These are phyloP conservation scores for Pichia nanzhaoensis DNA, from an alignment of 805 yeast genomes.

Conservation along the genomic window DNA sequence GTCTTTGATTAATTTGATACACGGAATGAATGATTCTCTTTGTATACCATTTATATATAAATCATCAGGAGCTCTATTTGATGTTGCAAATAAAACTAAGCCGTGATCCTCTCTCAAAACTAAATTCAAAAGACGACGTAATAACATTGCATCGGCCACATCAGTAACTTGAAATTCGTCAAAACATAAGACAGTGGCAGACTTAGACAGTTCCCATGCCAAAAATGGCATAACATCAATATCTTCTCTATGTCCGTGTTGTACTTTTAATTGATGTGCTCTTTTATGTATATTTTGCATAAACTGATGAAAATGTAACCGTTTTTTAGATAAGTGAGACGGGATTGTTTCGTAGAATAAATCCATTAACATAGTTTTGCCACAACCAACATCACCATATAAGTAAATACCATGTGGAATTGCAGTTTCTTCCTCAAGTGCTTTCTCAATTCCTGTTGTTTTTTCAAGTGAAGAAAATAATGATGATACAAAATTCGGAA, in stretches of 20 bases:
- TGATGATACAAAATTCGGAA: constrained; percentile 30
- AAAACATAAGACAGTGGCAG: constrained; percentile 77
- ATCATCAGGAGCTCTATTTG: constrained; percentile 92
- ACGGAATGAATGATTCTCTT: constrained; percentile 85
- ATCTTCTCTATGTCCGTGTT: constrained; percentile 59
- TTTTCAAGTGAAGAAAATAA: constrained; percentile 20
- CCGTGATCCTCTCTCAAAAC: constrained; percentile 74
- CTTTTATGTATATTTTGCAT: constrained; percentile 92
- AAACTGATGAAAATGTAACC: constrained; percentile 94
- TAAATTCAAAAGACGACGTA: constrained; percentile 64
- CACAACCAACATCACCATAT: constrained; percentile 98
- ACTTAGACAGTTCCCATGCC: constrained; percentile 76
- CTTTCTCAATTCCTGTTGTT: not conserved
- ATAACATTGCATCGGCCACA: constrained; percentile 96
- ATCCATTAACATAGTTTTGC: constrained; percentile 98
- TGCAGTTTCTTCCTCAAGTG: constrained; percentile 14
- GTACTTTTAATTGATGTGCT: constrained; percentile 62
- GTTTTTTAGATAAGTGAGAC: constrained; percentile 59
- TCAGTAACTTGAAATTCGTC: constrained; percentile 98
- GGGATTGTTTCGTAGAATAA: constrained; percentile 85
- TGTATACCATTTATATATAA: constrained; percentile 92
- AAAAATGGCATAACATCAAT: constrained; percentile 77
- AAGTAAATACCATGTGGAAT: constrained; percentile 82
- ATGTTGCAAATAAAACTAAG: constrained; percentile 83
- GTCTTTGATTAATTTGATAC: constrained; percentile 71